These are phyloP conservation scores for Aureobasidium sp. DNA, from an alignment of 2,329 filamentous ascomycete genomes.

Conservation along the genomic window DNA sequence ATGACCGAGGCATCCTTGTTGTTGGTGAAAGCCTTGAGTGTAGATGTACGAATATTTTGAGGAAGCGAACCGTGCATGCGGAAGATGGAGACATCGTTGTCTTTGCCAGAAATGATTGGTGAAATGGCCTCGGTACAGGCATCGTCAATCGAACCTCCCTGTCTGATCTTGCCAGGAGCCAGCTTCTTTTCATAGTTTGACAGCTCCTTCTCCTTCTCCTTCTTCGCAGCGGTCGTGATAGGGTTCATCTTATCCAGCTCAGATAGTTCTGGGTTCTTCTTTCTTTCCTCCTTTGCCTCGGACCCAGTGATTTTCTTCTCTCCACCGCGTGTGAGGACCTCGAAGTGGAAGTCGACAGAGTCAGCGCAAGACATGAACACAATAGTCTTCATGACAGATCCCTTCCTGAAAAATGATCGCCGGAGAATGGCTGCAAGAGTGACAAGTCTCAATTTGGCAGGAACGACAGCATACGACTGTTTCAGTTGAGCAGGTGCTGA, in stretches of 20 bases:
- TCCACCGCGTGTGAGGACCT: conserved; percentile 57
- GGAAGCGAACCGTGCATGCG: conserved; percentile 87
- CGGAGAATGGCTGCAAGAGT: conserved; percentile 79
- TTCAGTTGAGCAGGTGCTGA: conserved; percentile 87
- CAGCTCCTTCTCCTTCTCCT: conserved; percentile 17
- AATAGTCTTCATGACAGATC: conserved; percentile 92
- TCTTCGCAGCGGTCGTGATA: conserved; percentile 11
- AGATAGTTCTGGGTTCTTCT: conserved; percentile 19
- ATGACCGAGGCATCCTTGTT: conserved; percentile 72
- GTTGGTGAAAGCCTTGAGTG: conserved; percentile 70
- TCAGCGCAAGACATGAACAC: conserved; percentile 96
- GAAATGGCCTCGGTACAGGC: conserved; percentile 58
- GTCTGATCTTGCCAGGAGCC: conserved; percentile 31
- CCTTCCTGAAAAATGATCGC: conserved; percentile 78
- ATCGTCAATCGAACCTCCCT: conserved; percentile 35
- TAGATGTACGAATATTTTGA: conserved; percentile 80
- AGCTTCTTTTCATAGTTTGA: conserved; percentile 7
- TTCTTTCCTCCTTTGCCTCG: conserved; percentile 23
- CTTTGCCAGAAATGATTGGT: conserved; percentile 56
- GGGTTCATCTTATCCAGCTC: conserved; percentile 20
- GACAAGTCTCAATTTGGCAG: conserved; percentile 84
- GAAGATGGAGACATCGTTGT: conserved; percentile 72
- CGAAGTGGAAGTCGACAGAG: conserved; percentile 93
- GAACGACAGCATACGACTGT: conserved; percentile 80
- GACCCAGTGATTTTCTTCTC: conserved; percentile 31